phyloP scores from a whole-genome alignment of 1,139 yeast genomes.

The Meyerozyma guilliermondii region DNA sequence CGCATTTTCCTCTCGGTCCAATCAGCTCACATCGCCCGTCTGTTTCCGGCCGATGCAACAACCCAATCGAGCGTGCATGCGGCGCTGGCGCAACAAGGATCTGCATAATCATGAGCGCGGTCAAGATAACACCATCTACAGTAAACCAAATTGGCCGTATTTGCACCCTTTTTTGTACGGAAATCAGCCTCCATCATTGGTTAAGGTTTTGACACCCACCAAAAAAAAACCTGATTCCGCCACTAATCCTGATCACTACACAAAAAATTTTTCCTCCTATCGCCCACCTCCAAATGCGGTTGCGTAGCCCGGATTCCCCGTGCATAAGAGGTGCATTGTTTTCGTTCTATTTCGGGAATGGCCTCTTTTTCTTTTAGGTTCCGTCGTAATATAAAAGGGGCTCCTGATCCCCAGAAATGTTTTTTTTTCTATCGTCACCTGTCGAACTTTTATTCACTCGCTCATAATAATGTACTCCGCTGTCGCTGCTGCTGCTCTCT shows the following conservation, averaged over 20 bases:
- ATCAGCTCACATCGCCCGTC: background rate
- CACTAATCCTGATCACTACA: background rate
- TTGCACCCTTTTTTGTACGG: no score
- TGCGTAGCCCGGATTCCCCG: background rate
- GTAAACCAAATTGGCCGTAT: no score
- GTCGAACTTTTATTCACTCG: constrained; percentile 7
- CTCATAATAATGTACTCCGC: constrained; percentile 10
- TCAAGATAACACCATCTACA: background rate
- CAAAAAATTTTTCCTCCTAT: background rate
- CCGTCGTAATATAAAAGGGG: constrained; percentile 2
- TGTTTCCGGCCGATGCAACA: background rate
- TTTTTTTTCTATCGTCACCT: background rate
- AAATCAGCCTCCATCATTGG: no score
- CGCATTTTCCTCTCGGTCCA: background rate
- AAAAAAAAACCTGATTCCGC: no score
- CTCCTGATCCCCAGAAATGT: constrained; percentile 3
- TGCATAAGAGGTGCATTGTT: constrained; percentile 1
- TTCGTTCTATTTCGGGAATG: background rate
- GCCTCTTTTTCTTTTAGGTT: background rate
- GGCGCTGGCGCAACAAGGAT: background rate
- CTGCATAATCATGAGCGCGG: background rate
- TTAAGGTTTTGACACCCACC: no score
- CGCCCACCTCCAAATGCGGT: background rate
- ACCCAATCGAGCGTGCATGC: background rate
- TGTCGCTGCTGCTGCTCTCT: constrained; percentile 8